These are phyloP conservation scores for Trebouxia sp. DNA, from an alignment of 139 green algal genomes.

Conservation along the genomic window DNA sequence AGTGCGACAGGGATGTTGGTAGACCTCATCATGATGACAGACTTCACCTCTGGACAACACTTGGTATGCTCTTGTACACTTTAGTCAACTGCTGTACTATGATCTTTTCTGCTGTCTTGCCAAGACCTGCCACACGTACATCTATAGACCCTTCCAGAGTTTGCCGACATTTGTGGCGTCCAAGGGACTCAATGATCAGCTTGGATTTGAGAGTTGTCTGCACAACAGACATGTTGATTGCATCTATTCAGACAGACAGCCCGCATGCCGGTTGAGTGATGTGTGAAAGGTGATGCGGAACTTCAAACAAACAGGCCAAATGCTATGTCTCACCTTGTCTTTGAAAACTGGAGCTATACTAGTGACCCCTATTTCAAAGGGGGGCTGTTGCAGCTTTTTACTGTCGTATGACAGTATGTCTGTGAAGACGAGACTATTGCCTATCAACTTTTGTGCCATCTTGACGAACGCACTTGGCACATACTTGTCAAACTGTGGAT, in stretches of 20 bases:
- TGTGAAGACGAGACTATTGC: not conserved
- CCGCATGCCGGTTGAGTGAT: not conserved
- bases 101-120: slow-evolving; percentile 40
- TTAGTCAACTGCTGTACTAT: slow-evolving; percentile 40
- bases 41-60: slow-evolving; percentile 34
- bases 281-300: not conserved
- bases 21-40: not conserved
- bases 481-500: slow-evolving; percentile 16
- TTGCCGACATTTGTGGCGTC: slow-evolving; percentile 32
- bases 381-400: slow-evolving; percentile 18
- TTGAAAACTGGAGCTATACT: slow-evolving; percentile 31
- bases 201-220: not conserved
- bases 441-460: slow-evolving; percentile 9
- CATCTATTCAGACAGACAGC: not conserved
- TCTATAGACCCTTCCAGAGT: slow-evolving; percentile 7
- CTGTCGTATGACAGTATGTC: slow-evolving; percentile 28
- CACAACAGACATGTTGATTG: not conserved
- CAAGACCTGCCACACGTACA: not conserved
- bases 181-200: slow-evolving; percentile 41
- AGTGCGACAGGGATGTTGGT: not conserved
- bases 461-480: slow-evolving; percentile 3
- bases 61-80: slow-evolving; percentile 41
- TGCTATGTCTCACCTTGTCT: slow-evolving; percentile 11
- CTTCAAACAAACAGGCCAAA: not conserved
- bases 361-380: slow-evolving; percentile 7